Conservation (phyloP, 495 filamentous ascomycete species). For the Penicillium paradoxum region DNA sequence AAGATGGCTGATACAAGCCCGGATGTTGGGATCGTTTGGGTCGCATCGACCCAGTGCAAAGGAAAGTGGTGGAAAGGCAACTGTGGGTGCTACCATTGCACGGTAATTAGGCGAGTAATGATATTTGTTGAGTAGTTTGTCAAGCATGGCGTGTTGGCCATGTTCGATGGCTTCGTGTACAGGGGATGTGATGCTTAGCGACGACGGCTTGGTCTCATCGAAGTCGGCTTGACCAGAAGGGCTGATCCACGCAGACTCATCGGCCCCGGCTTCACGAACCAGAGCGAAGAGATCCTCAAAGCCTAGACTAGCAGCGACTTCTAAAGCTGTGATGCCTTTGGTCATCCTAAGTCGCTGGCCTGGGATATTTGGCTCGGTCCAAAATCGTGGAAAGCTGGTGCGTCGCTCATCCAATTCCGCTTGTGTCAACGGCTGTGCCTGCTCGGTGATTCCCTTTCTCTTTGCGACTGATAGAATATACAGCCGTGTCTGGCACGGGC, state of each 20-base stretch:
- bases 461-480: neutral
- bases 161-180: neutral
- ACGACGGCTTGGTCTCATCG: neutral
- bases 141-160: neutral
- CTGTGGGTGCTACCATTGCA: neutral
- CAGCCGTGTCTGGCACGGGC: neutral
- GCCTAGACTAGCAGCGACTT: constrained; percentile 6
- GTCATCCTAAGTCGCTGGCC: constrained; percentile 4
- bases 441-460: constrained; percentile 1
- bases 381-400: constrained; percentile 13
- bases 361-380: constrained; percentile 16
- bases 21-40: neutral
- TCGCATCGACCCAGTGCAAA: neutral
- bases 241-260: neutral
- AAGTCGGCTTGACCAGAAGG: neutral
- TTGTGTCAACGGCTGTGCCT: constrained; percentile 5
- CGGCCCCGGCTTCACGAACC: neutral
- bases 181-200: neutral
- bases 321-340: constrained; percentile 7
- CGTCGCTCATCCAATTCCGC: constrained; percentile 13
- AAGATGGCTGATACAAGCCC: neutral
- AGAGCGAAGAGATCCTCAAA: neutral
- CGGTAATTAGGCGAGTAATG: neutral
- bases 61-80: neutral
- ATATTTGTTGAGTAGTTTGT: neutral